These are phyloP conservation scores for Cyberlindnera meyerae DNA, from an alignment of 805 yeast species.

Conservation along the genomic window DNA sequence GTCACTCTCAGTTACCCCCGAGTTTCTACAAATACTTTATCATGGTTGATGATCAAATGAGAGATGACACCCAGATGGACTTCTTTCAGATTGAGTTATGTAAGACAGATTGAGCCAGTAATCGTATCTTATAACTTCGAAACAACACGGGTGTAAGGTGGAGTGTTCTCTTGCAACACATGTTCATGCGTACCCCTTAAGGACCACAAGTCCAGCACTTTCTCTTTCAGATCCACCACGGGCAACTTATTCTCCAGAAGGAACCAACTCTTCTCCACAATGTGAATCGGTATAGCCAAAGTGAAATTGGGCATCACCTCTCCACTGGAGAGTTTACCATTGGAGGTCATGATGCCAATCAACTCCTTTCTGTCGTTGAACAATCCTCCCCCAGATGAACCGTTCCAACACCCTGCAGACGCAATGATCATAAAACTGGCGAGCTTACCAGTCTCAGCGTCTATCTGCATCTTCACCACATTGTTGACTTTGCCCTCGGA, in stretches of 20 bases:
- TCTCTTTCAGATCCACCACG: conserved; percentile 11
- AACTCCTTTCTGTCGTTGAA: conserved; percentile 22
- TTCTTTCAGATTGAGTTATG: no score
- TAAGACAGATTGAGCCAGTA: no score
- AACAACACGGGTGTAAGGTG: neutral
- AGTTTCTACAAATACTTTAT: no score
- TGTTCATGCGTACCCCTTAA: conserved; percentile 20
- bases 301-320: conserved; percentile 27
- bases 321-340: conserved; percentile 25
- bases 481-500: conserved; percentile 22
- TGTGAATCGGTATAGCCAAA: conserved; percentile 22
- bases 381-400: conserved; percentile 28
- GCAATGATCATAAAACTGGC: conserved; percentile 19
- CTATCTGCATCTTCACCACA: conserved; percentile 12
- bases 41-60: no score
- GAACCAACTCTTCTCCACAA: conserved; percentile 20
- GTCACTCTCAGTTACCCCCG: no score
- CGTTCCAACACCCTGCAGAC: conserved; percentile 29
- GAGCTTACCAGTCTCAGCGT: conserved; percentile 2
- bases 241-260: conserved; percentile 13
- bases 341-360: conserved; percentile 27
- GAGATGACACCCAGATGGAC: no score
- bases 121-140: neutral
- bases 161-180: conserved; percentile 3
- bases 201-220: conserved; percentile 22